A percentile compares a stretch with the other conserved stretches of the same genome.
Evolutionary conservation across 164 flowering plant genomes (phyloP).

Genomic region (Sextonia rubra): DNA sequence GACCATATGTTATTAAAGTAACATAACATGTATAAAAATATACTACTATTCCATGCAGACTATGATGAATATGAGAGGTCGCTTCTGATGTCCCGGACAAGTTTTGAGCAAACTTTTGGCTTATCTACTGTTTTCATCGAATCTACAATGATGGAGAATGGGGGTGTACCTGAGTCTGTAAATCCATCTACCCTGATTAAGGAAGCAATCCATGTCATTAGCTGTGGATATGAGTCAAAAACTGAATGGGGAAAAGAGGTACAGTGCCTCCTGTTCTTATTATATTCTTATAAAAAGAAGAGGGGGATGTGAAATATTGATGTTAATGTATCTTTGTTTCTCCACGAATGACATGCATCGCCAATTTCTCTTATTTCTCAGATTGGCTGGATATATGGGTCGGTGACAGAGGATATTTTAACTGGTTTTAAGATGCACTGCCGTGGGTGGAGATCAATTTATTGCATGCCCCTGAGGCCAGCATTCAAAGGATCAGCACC

Average conservation of each 20-base stretch:
- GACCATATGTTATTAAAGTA: not conserved
- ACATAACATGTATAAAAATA: not conserved
- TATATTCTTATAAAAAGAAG: not conserved
- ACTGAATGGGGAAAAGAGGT: constrained; percentile 99
- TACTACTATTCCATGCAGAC: constrained; percentile 37
- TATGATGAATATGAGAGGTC: constrained; percentile 92
- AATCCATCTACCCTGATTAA: constrained; percentile 73
- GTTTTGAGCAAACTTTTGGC: constrained; percentile 96
- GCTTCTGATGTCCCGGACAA: constrained; percentile 78
- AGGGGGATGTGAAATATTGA: not conserved
- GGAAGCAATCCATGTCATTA: constrained; percentile 95
- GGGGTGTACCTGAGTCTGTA: constrained; percentile 81
- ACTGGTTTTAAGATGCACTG: constrained; percentile 99
- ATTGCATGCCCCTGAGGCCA: constrained; percentile 95
- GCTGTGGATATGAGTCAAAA: constrained; percentile 98
- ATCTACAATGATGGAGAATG: constrained; percentile 92
- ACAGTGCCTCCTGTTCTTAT: not conserved
- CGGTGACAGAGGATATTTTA: constrained; percentile 94
- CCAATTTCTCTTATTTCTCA: constrained; percentile 19
- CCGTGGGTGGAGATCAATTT: constrained; percentile 97
- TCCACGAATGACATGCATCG: not conserved
- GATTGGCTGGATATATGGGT: constrained; percentile 99
- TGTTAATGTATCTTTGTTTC: not conserved
- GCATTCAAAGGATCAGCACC: constrained; percentile 99
- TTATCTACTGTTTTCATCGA: constrained; percentile 87